These are phyloP conservation scores for Diutina sp. DNA, from an alignment of 1,139 yeast genomes.

Conservation along the genomic window DNA sequence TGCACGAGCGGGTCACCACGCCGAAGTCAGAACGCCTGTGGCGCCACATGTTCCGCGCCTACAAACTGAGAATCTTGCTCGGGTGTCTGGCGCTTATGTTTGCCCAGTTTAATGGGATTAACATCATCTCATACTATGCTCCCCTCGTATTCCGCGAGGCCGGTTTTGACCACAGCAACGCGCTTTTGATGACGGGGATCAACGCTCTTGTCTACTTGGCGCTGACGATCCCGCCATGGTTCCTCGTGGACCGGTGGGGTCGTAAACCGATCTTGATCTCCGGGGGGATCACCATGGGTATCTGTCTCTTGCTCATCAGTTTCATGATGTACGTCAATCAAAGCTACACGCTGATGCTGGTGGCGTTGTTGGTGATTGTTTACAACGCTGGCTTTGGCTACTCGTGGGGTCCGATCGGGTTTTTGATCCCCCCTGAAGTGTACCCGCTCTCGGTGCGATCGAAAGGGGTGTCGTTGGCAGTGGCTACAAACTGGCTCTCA, in stretches of 20 bases:
- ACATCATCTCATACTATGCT: slow-evolving; percentile 41
- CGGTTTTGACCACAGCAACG: slow-evolving; percentile 36
- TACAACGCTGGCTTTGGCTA: slow-evolving; percentile 43
- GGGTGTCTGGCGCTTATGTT: slow-evolving; percentile 40
- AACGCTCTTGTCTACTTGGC: slow-evolving; percentile 35
- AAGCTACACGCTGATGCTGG: slow-evolving; percentile 28
- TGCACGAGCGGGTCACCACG: slow-evolving; percentile 22
- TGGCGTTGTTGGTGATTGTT: slow-evolving; percentile 34
- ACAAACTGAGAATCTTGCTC: slow-evolving; percentile 26
- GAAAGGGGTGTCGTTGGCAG: slow-evolving; percentile 40
- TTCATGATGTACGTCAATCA: slow-evolving; percentile 24
- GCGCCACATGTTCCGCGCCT: slow-evolving; percentile 27
- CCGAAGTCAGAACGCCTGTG: slow-evolving; percentile 33
- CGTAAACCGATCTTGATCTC: slow-evolving; percentile 37
- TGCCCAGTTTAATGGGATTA: slow-evolving; percentile 46
- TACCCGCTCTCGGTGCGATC: slow-evolving; percentile 41
- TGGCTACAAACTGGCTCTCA: slow-evolving; percentile 44
- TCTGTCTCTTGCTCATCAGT: slow-evolving; percentile 28
- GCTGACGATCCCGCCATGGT: slow-evolving; percentile 43
- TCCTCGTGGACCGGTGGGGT: slow-evolving; percentile 41
- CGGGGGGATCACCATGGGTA: slow-evolving; percentile 37
- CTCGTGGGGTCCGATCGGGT: slow-evolving; percentile 49
- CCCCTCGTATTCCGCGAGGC: slow-evolving; percentile 43
- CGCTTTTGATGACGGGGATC: slow-evolving; percentile 40
- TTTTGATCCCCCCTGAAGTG: slow-evolving; percentile 42